Conservation (phyloP, 805 yeast species). For the Helenozyma rhizophorensis region DNA sequence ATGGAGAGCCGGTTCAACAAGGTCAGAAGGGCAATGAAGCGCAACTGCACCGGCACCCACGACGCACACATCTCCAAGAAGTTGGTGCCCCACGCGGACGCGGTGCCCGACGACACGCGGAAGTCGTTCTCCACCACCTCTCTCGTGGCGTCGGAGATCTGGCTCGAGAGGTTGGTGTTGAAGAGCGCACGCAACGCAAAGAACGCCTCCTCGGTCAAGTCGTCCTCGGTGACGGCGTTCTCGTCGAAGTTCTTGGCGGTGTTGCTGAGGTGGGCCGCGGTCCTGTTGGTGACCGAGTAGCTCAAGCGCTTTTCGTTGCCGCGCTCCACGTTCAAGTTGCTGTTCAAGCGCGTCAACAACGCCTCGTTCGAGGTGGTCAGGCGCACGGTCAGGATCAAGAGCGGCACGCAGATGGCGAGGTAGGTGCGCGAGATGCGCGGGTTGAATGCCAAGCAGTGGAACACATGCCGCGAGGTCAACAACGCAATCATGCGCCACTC, state of each 20-base stretch:
- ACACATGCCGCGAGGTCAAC: slow-evolving; percentile 35
- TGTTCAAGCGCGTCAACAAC: slow-evolving; percentile 21
- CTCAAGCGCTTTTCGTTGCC: slow-evolving; percentile 23
- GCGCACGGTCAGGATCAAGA: slow-evolving; percentile 34
- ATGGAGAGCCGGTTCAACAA: slow-evolving; percentile 25
- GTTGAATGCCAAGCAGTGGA: slow-evolving; percentile 34
- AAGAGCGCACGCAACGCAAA: slow-evolving; percentile 56
- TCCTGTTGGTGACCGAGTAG: slow-evolving; percentile 23
- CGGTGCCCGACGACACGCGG: slow-evolving; percentile 19
- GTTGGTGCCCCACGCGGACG: slow-evolving; percentile 47
- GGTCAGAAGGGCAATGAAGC: slow-evolving; percentile 60
- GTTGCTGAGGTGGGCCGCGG: slow-evolving; percentile 11
- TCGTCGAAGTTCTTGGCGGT: slow-evolving; percentile 29
- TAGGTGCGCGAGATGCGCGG: slow-evolving; percentile 24
- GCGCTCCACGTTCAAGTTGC: slow-evolving; percentile 24
- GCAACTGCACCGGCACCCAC: slow-evolving; percentile 76
- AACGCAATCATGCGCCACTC: slow-evolving; percentile 47
- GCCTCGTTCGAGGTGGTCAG: slow-evolving; percentile 14
- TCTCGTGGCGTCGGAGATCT: slow-evolving; percentile 53
- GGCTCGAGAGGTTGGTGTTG: slow-evolving; percentile 57
- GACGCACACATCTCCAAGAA: slow-evolving; percentile 63
- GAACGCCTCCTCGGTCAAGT: slow-evolving; percentile 44
- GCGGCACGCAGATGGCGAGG: slow-evolving; percentile 30
- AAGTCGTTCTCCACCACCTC: slow-evolving; percentile 44
- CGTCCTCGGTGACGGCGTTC: slow-evolving; percentile 29